Base-by-base conservation (phyloP, 805 yeast species). In the Candida ficus region DNA sequence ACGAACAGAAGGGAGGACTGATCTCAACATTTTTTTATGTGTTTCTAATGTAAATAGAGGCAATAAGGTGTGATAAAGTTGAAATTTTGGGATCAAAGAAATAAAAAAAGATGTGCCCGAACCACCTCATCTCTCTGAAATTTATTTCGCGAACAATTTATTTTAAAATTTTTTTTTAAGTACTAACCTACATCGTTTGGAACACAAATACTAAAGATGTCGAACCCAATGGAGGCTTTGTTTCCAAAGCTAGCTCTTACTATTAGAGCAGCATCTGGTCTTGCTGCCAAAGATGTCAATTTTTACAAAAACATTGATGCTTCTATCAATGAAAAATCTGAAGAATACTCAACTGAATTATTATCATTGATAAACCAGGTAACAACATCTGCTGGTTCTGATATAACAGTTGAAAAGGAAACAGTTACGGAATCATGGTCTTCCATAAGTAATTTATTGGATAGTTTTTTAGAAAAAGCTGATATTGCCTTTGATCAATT, bases 201-300 rank as follows among this genome's bases (percentile, higher is more conserved):
- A n/a, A n/a, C n/a, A n/a, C n/a, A n/a, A n/a, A n/a, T n/a, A n/a
- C n/a, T n/a, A n/a, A n/a, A 16, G 11, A 39, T 39, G 42, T n/a
- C 42, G 7, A 33, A 19, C 10, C 30, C 38, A 13, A 25, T 40
- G 32, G 43, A 40, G 14, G 19, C 22, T 14, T 7, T 46, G 0
- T 56, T 77, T 16, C 75, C 79, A 10, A 60, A 70, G 42, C 64
- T 80, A n/a, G 70, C 76, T 35, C 67, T 72, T 10, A 65, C 80
- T 4, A 76, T 85, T 29, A 67, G 95, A 44, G 73, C 83, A 3
- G 71, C 95, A 0, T 67, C 82, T 4, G 78, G 84, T 2, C 60
- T 90, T 32, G 83, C 85, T 2, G 76, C 87, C 0, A 84, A 84
- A 41, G 98, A 91, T 64, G 71, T 89, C n/a, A 76, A 73, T 23